Evolutionary conservation across 2,329 filamentous ascomycete species (phyloP).

Genomic region (Volutella citrinella): DNA sequence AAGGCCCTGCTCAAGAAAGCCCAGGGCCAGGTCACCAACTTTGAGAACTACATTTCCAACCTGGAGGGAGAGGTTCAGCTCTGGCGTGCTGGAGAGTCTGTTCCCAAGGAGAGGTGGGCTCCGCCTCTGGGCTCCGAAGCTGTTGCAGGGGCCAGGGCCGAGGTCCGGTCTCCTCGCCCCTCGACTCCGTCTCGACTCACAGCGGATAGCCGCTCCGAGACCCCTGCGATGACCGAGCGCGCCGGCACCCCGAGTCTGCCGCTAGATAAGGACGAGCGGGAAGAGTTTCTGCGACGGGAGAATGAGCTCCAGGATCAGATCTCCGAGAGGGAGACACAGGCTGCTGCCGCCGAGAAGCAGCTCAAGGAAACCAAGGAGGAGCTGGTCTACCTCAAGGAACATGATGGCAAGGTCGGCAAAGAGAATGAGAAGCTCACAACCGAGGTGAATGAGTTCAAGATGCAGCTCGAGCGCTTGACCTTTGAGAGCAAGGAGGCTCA

Average conservation of each 20-base stretch:
- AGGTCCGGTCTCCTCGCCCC: slow-evolving; percentile 46
- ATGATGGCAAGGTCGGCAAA: slow-evolving; percentile 76
- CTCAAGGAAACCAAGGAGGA: slow-evolving; percentile 85
- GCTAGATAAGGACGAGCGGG: slow-evolving; percentile 92
- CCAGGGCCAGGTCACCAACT: slow-evolving; percentile 83
- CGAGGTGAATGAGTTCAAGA: slow-evolving; percentile 89
- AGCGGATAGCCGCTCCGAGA: slow-evolving; percentile 60
- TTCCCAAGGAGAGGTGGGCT: slow-evolving; percentile 88
- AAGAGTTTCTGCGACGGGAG: slow-evolving; percentile 91
- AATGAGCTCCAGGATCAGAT: slow-evolving; percentile 98
- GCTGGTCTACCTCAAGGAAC: slow-evolving; percentile 78
- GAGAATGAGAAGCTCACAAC: slow-evolving; percentile 84
- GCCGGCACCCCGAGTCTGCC: slow-evolving; percentile 83
- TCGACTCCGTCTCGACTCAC: slow-evolving; percentile 51
- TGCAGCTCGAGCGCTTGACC: slow-evolving; percentile 92
- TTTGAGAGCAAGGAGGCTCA: slow-evolving; percentile 96
- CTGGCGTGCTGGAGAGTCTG: slow-evolving; percentile 85
- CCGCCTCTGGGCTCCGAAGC: slow-evolving; percentile 56
- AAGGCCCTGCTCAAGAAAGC: slow-evolving; percentile 91
- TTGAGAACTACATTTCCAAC: slow-evolving; percentile 79
- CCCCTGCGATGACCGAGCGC: slow-evolving; percentile 69
- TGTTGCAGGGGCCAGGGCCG: slow-evolving; percentile 35
- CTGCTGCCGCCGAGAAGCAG: slow-evolving; percentile 75
- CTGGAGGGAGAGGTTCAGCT: slow-evolving; percentile 81
- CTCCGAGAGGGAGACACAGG: slow-evolving; percentile 83